Percentiles rank a stretch among this genome's conserved stretches.
Conservation (phyloP, 345 rosid genomes). For the Sisymbrium irio region DNA sequence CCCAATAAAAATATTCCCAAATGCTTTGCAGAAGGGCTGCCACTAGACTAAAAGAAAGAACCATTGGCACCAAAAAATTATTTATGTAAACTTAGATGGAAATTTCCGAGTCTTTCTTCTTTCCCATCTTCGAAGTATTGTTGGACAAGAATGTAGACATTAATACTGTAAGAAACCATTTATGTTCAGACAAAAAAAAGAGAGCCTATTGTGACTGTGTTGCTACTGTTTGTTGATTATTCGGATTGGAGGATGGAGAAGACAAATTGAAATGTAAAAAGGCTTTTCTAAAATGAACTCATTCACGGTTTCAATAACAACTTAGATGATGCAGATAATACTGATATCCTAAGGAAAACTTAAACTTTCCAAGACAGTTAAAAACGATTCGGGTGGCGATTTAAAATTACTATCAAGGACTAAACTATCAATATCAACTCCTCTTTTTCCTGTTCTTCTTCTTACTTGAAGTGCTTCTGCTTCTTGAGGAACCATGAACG, state of each 20-base stretch:
- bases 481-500: conserved; percentile 31
- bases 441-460: conserved; percentile 3
- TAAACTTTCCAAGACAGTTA: not conserved
- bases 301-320: not conserved
- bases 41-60: too few species aligned
- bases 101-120: not conserved
- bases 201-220: not conserved
- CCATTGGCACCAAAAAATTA: too few species aligned
- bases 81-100: too few species aligned
- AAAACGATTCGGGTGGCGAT: not conserved
- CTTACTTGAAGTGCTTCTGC: conserved; percentile 29
- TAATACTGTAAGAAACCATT: not conserved
- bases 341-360: not conserved
- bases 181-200: not conserved
- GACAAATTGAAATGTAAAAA: not conserved
- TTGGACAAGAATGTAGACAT: not conserved
- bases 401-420: not conserved
- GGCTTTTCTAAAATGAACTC: conserved; percentile 2
- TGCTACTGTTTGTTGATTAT: not conserved
- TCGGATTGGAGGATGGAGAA: not conserved
- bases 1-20: not conserved
- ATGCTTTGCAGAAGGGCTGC: too few species aligned
- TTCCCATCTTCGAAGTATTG: not conserved
- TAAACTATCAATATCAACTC: not conserved
- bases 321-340: not conserved